Percentiles rank a stretch among this genome's conserved stretches.
Evolutionary conservation across 2,329 filamentous ascomycete genomes (phyloP).

Genomic region (Immersiporthe knoxdaviesiana): DNA sequence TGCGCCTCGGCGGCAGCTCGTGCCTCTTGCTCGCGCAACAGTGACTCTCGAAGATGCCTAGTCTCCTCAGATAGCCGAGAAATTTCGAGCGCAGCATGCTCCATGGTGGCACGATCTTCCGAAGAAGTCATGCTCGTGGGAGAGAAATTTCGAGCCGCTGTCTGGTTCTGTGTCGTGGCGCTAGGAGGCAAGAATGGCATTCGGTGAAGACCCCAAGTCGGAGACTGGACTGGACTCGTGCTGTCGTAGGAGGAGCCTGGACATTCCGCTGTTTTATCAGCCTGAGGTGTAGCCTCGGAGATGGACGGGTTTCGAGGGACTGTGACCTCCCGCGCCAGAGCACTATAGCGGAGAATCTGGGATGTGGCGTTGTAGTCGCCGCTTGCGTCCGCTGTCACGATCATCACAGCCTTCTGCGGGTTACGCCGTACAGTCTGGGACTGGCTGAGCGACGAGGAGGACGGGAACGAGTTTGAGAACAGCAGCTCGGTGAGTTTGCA

Average conservation of each 20-base stretch:
- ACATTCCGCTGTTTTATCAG: slow-evolving; percentile 36
- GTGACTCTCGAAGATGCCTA: slow-evolving; percentile 70
- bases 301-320: slow-evolving; percentile 87
- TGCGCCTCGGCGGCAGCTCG: slow-evolving; percentile 74
- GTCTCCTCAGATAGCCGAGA: slow-evolving; percentile 77
- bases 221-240: slow-evolving; percentile 36
- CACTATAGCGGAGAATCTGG: slow-evolving; percentile 93
- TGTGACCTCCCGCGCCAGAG: slow-evolving; percentile 88
- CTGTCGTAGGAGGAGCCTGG: slow-evolving; percentile 30
- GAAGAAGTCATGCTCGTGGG: slow-evolving; percentile 44
- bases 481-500: slow-evolving; percentile 85
- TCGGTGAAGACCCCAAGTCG: slow-evolving; percentile 41
- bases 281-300: slow-evolving; percentile 67
- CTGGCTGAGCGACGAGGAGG: slow-evolving; percentile 47
- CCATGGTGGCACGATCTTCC: slow-evolving; percentile 72
- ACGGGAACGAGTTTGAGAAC: slow-evolving; percentile 86
- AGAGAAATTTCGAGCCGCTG: slow-evolving; percentile 43
- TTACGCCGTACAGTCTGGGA: slow-evolving; percentile 57
- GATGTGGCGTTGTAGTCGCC: slow-evolving; percentile 97
- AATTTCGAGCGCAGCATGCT: slow-evolving; percentile 80
- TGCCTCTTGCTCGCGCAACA: slow-evolving; percentile 71
- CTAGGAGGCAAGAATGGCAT: slow-evolving; percentile 46
- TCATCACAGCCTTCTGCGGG: slow-evolving; percentile 90
- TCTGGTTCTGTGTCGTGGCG: slow-evolving; percentile 32
- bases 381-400: slow-evolving; percentile 89